Conservation (phyloP, 305 asterid species). For the Euphrasia arctica region DNA sequence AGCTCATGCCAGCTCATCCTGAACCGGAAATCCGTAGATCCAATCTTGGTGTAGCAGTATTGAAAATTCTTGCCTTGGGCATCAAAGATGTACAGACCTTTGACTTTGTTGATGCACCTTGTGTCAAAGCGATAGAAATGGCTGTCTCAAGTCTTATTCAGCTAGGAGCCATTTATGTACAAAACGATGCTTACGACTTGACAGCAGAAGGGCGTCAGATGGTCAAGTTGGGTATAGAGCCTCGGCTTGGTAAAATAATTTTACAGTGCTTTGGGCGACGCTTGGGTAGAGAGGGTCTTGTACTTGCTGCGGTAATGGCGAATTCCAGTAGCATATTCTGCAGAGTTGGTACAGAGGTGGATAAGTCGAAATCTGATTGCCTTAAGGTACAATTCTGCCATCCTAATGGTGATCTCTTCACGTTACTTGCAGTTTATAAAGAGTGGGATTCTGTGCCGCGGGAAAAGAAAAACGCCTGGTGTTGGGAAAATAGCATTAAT, state of each 20-base stretch:
- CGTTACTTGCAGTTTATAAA: conserved; percentile 79
- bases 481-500: conserved; percentile 92
- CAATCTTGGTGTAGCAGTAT: conserved; percentile 88
- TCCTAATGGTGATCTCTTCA: conserved; percentile 85
- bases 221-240: conserved; percentile 92
- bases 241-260: conserved; percentile 87
- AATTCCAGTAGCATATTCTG: conserved; percentile 87
- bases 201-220: conserved; percentile 60
- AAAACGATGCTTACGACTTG: conserved; percentile 40
- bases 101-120: conserved; percentile 87
- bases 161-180: conserved; percentile 58
- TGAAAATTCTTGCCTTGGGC: conserved; percentile 88
- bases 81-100: conserved; percentile 62
- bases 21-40: conserved; percentile 93
- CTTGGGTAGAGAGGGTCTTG: conserved; percentile 84
- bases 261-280: conserved; percentile 51
- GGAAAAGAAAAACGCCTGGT: conserved; percentile 64
- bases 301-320: conserved; percentile 91
- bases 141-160: conserved; percentile 75
- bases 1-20: conserved; percentile 61
- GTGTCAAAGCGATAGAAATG: conserved; percentile 61
- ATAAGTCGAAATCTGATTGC: conserved; percentile 73
- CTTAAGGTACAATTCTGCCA: conserved; percentile 90
- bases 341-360: conserved; percentile 69
- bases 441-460: conserved; percentile 69